Evolutionary conservation across 2,329 filamentous ascomycete genomes (phyloP), one percentile per base, ranked within the genome.

Genomic region (Davidsoniella virescens): DNA sequence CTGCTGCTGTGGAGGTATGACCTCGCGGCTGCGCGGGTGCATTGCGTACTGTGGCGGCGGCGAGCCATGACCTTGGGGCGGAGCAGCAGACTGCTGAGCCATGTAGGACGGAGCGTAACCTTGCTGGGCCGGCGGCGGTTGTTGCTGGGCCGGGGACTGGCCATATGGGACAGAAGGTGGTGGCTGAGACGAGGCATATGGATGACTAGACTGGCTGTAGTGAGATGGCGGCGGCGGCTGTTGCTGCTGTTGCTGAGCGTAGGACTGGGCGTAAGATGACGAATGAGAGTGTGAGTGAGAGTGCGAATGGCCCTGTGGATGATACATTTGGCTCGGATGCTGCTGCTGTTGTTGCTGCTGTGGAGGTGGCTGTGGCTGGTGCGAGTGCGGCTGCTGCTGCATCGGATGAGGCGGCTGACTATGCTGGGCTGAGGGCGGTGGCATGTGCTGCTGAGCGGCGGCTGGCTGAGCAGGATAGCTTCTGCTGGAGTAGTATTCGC

Each of bases 301-400:
- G 18, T 47, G 29, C 4, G 44, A 29, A n/a, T 47, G 50, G 20
- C 50, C 20, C 18, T 42, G 67, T 57, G 14, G 67, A 57, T n/a
- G 65, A 64, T 52, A 52, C 36, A 52, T 49, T 57, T 77, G 73
- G 8, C 65, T 60, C 0, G 67, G 64, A 51, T 78, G 78, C 55
- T 76, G 75, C 67, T n/a, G 71, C 67, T n/a, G 73, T 69, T 5
- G 73, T 72, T n/a, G 71, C 67, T n/a, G 73, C 69, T 5, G 73
- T 72, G n/a, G 67, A 66, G 18, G 18, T 20, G 18, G 65, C 18
- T 42, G 67, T 57, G 14, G 67, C 57, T n/a, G 65, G 64, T 52
- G 49, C 36, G 67, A 64, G 51, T 78, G 78, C 55, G 76, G 75
- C 67, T n/a, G 71, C 67, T 20, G 18, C 18, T 20, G 18, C 18